Base-by-base conservation (phyloP, 371 early-diverging fungal species). In the Coemansia sp. region DNA sequence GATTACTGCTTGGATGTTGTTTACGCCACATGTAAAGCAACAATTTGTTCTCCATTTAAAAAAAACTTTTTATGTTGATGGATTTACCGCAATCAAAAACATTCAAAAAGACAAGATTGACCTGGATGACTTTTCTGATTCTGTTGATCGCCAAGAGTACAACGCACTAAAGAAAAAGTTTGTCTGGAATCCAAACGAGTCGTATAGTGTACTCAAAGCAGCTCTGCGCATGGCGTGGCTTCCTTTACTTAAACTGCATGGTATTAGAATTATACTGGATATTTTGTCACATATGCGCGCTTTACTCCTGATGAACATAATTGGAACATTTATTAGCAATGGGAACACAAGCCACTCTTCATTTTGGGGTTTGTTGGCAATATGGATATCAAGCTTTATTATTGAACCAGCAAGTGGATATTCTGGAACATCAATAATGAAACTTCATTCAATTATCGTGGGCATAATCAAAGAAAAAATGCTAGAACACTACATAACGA, bases 261-360 rank as follows among this genome's bases (percentile, higher is more conserved):
- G 18, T 0, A 0, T 16, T 20, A 48, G 8, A 20, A 5, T 18
- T 7, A 48, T 48, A 2, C 48, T 48, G 20, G 18, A 48, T 18
- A 48, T 48, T 48, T n/a, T 18, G 8, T n/a, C 48, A n/a, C 48
- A 48, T n/a, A 42, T 42, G 28, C 60, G 48, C 2, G 28, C 9
- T n/a, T 20, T 65, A 2, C 28, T 65, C 14, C 28, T 65, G 11
- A 26, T 63, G 20, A 30, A 26, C 1, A 44, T 65, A 16, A 39
- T 40, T 59, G 61, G 48, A n/a, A 18, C 48, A 48, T 48, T 48
- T 21, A 20, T 21, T 2, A 42, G 42, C 42, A 55, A 20, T 21
- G 28, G 26, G 1, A 16, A 63, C n/a, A 1, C 16, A n/a, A 25
- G 6, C 18, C 12, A 9, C 0, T 20, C 20, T 26, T 20, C 37